A percentile compares a stretch with the other conserved stretches of the same genome.
Evolutionary conservation across 2,329 filamentous ascomycete species (phyloP).

Genomic region (Alternaria solani): DNA sequence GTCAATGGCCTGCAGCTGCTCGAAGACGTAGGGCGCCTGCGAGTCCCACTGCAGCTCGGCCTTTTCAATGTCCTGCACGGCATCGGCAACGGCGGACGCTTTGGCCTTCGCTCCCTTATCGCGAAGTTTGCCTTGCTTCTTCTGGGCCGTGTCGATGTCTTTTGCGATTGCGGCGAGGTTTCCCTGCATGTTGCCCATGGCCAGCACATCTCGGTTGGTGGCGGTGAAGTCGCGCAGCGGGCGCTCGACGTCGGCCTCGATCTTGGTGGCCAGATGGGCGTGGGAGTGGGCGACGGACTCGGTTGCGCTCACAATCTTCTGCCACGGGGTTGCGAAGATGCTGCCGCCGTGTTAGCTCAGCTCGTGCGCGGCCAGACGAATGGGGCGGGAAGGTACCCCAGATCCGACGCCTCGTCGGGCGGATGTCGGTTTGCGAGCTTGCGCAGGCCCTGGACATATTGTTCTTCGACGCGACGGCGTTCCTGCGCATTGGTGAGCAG

Average conservation of each 20-base stretch:
- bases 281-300: conserved; percentile 86
- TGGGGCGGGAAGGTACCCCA: conserved; percentile 72
- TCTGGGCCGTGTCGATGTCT: conserved; percentile 83
- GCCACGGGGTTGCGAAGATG: conserved; percentile 90
- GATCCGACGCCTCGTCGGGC: conserved; percentile 77
- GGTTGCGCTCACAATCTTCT: conserved; percentile 80
- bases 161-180: conserved; percentile 83
- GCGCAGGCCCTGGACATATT: conserved; percentile 81
- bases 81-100: conserved; percentile 78
- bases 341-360: conserved; percentile 60
- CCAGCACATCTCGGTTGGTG: conserved; percentile 77
- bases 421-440: conserved; percentile 79
- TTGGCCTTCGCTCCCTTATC: conserved; percentile 81
- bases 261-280: conserved; percentile 77
- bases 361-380: conserved; percentile 13
- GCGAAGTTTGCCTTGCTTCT: conserved; percentile 83
- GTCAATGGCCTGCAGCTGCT: conserved; percentile 88
- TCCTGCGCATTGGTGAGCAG: conserved; percentile 67
- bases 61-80: conserved; percentile 75
- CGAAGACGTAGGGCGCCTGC: conserved; percentile 93
- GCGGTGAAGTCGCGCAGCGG: conserved; percentile 79
- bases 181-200: conserved; percentile 79
- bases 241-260: conserved; percentile 87
- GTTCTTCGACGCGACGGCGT: conserved; percentile 88
- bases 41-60: conserved; percentile 90